These are phyloP conservation scores for Actinidia chinensis DNA, from an alignment of 179 eudicot species.

Conservation along the genomic window DNA sequence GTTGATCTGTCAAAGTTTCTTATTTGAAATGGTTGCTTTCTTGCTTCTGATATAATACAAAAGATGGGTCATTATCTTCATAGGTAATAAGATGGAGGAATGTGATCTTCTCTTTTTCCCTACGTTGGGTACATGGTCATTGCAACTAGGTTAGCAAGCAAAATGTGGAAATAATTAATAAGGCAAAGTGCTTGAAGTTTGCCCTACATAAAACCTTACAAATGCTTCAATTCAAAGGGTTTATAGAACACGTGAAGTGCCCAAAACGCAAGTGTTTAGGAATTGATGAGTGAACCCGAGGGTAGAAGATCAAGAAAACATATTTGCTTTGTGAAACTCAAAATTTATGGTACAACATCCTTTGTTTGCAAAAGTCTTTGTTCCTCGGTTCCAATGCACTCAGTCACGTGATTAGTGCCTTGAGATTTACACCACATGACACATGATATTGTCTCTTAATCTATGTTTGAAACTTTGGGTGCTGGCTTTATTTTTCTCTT, in stretches of 20 bases:
- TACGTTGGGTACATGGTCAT: neutral
- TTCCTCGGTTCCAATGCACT: no score
- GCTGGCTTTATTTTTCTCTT: slow-evolving; percentile 9
- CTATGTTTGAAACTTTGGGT: neutral
- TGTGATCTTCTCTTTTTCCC: neutral
- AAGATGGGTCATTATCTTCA: neutral
- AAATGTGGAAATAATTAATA: neutral
- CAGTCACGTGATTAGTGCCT: neutral
- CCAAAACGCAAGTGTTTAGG: neutral
- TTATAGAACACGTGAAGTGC: neutral
- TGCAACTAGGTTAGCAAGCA: neutral
- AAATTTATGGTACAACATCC: neutral
- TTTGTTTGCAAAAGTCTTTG: neutral
- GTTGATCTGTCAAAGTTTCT: no score
- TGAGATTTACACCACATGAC: neutral
- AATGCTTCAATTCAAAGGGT: neutral
- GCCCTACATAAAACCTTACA: neutral
- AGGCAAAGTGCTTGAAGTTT: neutral
- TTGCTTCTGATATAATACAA: no score
- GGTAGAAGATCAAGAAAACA: neutral
- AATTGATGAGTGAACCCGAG: neutral
- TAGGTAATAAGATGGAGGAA: neutral
- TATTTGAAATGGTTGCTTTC: no score
- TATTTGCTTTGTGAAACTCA: neutral
- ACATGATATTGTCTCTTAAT: neutral